Conservation (phyloP, 768 basidiomycete genomes). For the Coprinopsis marcescibilis region DNA sequence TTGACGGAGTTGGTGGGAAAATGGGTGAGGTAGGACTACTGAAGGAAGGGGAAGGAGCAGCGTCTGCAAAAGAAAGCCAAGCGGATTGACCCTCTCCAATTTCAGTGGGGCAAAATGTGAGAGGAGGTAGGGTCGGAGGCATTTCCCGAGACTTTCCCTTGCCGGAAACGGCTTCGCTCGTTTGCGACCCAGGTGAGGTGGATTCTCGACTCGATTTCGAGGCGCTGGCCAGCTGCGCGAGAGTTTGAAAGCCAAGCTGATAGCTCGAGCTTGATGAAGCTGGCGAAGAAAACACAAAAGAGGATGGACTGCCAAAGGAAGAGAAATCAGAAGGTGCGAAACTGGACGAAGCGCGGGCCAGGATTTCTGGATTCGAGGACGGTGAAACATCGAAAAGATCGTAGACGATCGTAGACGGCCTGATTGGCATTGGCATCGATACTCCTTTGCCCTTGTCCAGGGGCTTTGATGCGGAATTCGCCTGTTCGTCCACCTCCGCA, state of each 20-base stretch:
- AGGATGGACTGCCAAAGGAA: conserved; percentile 22
- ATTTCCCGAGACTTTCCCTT: conserved; percentile 60
- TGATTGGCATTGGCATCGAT: conserved; percentile 49
- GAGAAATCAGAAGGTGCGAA: conserved; percentile 22
- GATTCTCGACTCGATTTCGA: too few relatives aligned
- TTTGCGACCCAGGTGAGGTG: too few relatives aligned
- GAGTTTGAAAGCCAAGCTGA: too few relatives aligned
- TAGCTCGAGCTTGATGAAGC: conserved; percentile 17
- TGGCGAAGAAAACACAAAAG: conserved; percentile 19
- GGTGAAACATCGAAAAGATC: conserved; percentile 36
- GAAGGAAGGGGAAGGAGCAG: conserved; percentile 30
- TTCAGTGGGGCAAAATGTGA: conserved; percentile 52
- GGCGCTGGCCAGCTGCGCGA: too few relatives aligned
- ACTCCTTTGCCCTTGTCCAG: conserved; percentile 52
- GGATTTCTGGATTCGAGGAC: conserved; percentile 4
- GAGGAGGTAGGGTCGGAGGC: conserved; percentile 61
- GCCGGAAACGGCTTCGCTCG: conserved; percentile 9
- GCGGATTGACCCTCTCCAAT: conserved; percentile 37
- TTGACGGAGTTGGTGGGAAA: too few relatives aligned
- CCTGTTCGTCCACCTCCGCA: conserved; percentile 20
- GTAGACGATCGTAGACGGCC: conserved; percentile 26
- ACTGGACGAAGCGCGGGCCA: conserved; percentile 12
- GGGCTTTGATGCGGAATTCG: not conserved
- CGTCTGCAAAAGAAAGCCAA: conserved; percentile 31
- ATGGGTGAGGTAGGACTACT: too few relatives aligned